Evolutionary conservation across 78 protist species (phyloP).

Genomic region (Bigelowiella natans): DNA sequence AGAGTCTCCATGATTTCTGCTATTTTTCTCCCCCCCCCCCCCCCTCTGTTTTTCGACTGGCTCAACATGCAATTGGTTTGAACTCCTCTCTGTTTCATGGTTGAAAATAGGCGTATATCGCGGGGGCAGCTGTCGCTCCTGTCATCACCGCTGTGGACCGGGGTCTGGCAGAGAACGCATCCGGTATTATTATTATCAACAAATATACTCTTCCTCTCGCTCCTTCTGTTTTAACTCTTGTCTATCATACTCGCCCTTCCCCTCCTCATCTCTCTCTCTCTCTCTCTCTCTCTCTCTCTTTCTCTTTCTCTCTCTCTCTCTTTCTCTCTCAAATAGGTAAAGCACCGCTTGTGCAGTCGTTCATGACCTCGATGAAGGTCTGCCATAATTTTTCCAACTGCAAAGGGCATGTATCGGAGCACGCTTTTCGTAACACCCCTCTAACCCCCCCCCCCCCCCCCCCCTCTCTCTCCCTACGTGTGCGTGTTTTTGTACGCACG

Average conservation of each 20-base stretch:
- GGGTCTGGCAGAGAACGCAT: not conserved
- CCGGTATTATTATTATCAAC: not conserved
- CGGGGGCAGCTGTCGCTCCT: not conserved
- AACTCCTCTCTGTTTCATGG: no score
- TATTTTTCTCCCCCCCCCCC: no score
- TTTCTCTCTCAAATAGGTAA: not conserved
- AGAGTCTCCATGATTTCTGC: no score
- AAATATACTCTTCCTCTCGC: not conserved
- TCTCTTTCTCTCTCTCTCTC: not conserved
- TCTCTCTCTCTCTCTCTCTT: not conserved
- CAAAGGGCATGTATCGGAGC: no score
- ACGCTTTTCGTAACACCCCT: no score
- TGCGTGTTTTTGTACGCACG: not conserved
- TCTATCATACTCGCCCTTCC: not conserved
- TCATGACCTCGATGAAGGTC: not conserved
- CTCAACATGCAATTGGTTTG: no score
- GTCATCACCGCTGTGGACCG: not conserved
- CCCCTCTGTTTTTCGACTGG: no score
- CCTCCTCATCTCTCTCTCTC: not conserved
- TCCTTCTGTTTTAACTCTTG: not conserved
- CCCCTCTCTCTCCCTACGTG: not conserved
- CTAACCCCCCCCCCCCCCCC: no score
- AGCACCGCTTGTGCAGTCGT: not conserved
- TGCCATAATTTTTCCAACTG: not conserved
- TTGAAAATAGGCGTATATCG: not conserved